phyloP scores from a whole-genome alignment of 2,329 filamentous ascomycete genomes.

The Teratosphaeria pseudoeucalypti region DNA sequence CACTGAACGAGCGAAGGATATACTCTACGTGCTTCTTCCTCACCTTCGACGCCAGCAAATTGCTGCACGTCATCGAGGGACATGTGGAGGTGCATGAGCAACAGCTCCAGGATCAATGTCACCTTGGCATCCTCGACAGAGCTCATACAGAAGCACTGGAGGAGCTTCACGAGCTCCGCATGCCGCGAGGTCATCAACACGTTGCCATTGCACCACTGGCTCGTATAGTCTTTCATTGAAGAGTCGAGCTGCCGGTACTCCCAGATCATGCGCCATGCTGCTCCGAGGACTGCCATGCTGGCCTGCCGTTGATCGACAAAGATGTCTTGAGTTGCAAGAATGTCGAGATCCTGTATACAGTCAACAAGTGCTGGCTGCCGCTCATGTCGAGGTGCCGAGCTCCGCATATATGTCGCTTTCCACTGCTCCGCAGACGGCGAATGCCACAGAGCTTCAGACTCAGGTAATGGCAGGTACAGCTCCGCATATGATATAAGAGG shows the following conservation, averaged over 20 bases:
- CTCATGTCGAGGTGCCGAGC: conserved; percentile 26
- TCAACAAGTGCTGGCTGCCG: conserved; percentile 45
- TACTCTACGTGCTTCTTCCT: conserved; percentile 52
- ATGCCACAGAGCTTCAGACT: conserved; percentile 53
- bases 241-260: conserved; percentile 54
- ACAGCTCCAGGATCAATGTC: conserved; percentile 37
- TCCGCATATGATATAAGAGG: conserved; percentile 61
- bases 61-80: conserved; percentile 56
- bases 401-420: conserved; percentile 48
- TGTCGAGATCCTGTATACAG: conserved; percentile 46
- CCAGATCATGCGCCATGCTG: conserved; percentile 55
- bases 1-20: conserved; percentile 51
- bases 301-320: conserved; percentile 48
- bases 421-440: conserved; percentile 54
- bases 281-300: conserved; percentile 52
- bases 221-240: conserved; percentile 41
- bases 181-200: conserved; percentile 43
- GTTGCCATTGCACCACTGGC: conserved; percentile 27
- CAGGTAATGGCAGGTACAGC: conserved; percentile 55
- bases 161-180: conserved; percentile 50
- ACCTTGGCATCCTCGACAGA: conserved; percentile 26
- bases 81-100: conserved; percentile 55
- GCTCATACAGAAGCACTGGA: conserved; percentile 41
- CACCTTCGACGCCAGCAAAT: conserved; percentile 57
- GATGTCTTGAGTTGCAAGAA: conserved; percentile 39